Conservation (phyloP, 2,329 filamentous ascomycete species). For the Stromatinia cepivora region DNA sequence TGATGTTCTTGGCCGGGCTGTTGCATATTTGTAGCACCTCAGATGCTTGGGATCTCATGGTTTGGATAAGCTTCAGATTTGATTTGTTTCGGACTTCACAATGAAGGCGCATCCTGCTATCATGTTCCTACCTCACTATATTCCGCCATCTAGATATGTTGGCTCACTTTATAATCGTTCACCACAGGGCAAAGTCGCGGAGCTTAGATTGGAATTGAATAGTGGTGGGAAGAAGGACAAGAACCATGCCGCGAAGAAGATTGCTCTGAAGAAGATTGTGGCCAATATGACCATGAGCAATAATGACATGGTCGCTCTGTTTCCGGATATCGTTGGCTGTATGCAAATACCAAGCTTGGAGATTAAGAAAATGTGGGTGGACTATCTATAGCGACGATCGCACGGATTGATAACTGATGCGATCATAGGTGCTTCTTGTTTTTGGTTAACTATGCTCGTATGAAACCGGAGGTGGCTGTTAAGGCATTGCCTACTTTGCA, state of each 20-base stretch:
- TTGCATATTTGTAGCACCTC: slow-evolving; percentile 22
- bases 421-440: slow-evolving; percentile 87
- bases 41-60: background rate
- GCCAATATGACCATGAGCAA: slow-evolving; percentile 99
- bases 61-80: slow-evolving; percentile 15
- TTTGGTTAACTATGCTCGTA: slow-evolving; percentile 92
- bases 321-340: slow-evolving; percentile 91
- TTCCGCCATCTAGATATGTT: slow-evolving; percentile 34
- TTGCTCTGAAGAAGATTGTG: slow-evolving; percentile 98
- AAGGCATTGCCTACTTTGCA: slow-evolving; percentile 88
- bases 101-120: slow-evolving; percentile 21
- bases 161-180: slow-evolving; percentile 40
- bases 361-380: slow-evolving; percentile 95
- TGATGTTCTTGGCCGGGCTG: slow-evolving; percentile 21
- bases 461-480: slow-evolving; percentile 90
- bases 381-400: background rate
- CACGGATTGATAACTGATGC: slow-evolving; percentile 26
- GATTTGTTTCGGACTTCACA: slow-evolving; percentile 2
- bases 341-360: slow-evolving; percentile 94
- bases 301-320: slow-evolving; percentile 98
- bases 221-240: slow-evolving; percentile 97
- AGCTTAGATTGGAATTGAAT: slow-evolving; percentile 91
- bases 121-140: slow-evolving; percentile 41
- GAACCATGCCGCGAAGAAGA: slow-evolving; percentile 92
- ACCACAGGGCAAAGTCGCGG: slow-evolving; percentile 95